A percentile compares a stretch with the other conserved stretches of the same genome.
These are phyloP conservation scores for Solanum medicagineum DNA, from an alignment of 257 asterid genomes.

Conservation along the genomic window DNA sequence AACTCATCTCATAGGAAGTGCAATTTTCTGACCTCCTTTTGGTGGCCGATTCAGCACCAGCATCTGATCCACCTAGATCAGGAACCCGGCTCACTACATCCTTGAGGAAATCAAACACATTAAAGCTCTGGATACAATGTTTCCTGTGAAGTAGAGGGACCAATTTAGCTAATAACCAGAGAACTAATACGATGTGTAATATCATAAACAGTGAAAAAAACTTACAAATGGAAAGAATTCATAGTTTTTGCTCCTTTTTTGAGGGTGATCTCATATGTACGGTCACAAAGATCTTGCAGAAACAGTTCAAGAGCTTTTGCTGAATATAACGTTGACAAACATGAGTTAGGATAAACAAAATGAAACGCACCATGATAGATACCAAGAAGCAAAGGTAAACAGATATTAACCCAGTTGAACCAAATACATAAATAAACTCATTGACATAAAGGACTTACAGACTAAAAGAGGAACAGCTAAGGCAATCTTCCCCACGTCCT, in stretches of 20 bases:
- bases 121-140: conserved; percentile 56
- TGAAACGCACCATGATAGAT: neutral
- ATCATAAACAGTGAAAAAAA: neutral
- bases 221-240: conserved; percentile 68
- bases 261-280: conserved; percentile 59
- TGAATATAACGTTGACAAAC: conserved; percentile 10
- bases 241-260: conserved; percentile 70
- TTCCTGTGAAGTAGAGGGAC: conserved; percentile 34
- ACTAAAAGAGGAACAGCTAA: conserved; percentile 82
- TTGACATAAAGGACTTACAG: conserved; percentile 12
- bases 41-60: conserved; percentile 28
- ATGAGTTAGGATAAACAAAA: neutral
- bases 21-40: conserved; percentile 34
- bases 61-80: conserved; percentile 64
- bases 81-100: conserved; percentile 59
- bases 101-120: conserved; percentile 61
- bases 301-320: conserved; percentile 82
- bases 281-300: conserved; percentile 75
- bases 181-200: neutral
- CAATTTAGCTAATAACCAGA: neutral
- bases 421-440: neutral
- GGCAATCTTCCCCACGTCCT: conserved; percentile 84
- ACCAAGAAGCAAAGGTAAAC: neutral
- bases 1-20: neutral
- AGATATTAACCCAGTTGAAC: neutral